Conservation (phyloP, 2,329 filamentous ascomycete species). For the Penicillium sp. region DNA sequence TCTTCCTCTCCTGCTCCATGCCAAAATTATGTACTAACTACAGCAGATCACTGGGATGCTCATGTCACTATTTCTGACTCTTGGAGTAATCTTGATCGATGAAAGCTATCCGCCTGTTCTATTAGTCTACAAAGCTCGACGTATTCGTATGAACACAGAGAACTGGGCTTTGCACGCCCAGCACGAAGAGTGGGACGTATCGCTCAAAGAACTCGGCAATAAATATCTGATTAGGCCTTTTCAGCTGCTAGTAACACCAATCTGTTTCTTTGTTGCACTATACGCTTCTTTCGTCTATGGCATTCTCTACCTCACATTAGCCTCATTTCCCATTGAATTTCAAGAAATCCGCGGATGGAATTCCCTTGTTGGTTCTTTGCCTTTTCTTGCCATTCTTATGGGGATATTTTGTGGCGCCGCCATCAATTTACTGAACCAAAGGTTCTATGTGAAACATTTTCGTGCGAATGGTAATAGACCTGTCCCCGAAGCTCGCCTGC, state of each 20-base stretch:
- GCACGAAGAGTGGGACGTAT: conserved; percentile 16
- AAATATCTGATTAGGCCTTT: neutral
- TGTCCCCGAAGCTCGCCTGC: conserved; percentile 32
- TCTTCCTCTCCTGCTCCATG: conserved; percentile 50
- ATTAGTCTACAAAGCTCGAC: neutral
- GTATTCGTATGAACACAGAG: neutral
- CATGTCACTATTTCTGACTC: conserved; percentile 38
- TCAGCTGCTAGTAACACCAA: conserved; percentile 4
- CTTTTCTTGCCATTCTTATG: conserved; percentile 40
- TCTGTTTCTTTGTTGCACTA: conserved; percentile 35
- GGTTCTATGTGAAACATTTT: conserved; percentile 31
- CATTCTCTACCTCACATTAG: conserved; percentile 26
- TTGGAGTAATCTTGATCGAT: conserved; percentile 39
- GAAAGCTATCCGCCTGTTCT: conserved; percentile 30
- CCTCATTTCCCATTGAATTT: conserved; percentile 27
- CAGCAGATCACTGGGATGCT: conserved; percentile 28
- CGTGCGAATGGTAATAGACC: conserved; percentile 24
- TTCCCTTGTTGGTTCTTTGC: conserved; percentile 37
- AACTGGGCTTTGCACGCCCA: neutral
- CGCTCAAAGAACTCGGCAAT: neutral
- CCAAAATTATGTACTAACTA: conserved; percentile 31
- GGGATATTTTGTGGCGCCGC: conserved; percentile 37
- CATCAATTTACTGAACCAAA: conserved; percentile 40
- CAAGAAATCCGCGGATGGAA: conserved; percentile 36
- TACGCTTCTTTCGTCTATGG: conserved; percentile 30